Base-by-base conservation (phyloP, 768 basidiomycete genomes). In the Dioszegia aurantiaca region DNA sequence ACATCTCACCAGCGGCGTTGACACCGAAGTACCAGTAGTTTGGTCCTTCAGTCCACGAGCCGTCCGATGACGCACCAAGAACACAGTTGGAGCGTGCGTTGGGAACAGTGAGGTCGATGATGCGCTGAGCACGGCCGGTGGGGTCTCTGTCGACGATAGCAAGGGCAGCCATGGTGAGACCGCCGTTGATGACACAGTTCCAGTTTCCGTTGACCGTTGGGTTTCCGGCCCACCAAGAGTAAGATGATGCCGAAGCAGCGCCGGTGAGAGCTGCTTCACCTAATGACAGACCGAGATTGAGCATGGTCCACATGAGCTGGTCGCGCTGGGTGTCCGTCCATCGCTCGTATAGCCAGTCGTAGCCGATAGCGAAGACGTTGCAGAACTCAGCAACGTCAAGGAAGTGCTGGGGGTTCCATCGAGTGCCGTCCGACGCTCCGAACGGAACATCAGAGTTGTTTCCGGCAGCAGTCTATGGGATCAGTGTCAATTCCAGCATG, bases 181-280 rank as follows among this genome's bases (percentile, higher is more conserved):
- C 95, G 45, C 84, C 83, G 75, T 97, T 98, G 80, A 87, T 91
- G 56, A 80, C 79, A 75, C 94, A 97, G 76, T 99, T 99, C 95
- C 95, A 99, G 81, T 98, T 99, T 19, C 94, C 94, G 60, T 81
- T 82, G 44, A 83, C 63, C 26, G 56, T 17, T 19, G 58, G 27
- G 53, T 65, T 59, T 21, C 73, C 73, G 16, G 74, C 69, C 92
- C 92, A 95, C 92, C 92, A 95, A 46, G 86, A 86, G 51, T 79
- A 81, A 21, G 55, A 67, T 16, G 39, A 64, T 27, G 72, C 65
- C 23, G 64, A 48, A 3, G 64, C 61, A 42, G 79, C 68, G 53
- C 76, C 72, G 24, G 80, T 79, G 63, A 81, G 86, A 1, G 83
- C 84, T 21, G 67, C 63, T 40, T 84, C 63, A 64, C 92, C 93